Conservation (phyloP, 805 yeast species). For the Kazachstania martiniae region DNA sequence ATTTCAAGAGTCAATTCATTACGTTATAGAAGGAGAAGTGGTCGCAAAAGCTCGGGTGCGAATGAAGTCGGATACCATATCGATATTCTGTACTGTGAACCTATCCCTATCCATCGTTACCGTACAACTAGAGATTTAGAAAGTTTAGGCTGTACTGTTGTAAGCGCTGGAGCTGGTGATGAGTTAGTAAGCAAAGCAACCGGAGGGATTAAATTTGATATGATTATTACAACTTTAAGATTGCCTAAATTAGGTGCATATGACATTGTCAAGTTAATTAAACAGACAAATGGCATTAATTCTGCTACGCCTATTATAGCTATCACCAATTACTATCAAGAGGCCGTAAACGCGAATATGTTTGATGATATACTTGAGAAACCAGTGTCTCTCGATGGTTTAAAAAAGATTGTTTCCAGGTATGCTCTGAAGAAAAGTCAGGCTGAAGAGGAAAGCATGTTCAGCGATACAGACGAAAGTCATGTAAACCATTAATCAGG, state of each 20-base stretch:
- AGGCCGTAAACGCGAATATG: constrained; percentile 41
- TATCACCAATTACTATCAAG: constrained; percentile 58
- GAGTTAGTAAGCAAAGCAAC: constrained; percentile 75
- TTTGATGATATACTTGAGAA: constrained; percentile 69
- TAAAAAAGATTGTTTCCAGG: constrained; percentile 21
- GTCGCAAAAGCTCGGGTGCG: constrained; percentile 17
- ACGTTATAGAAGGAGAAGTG: constrained; percentile 22
- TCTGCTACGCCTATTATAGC: constrained; percentile 69
- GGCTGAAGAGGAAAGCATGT: constrained; percentile 22
- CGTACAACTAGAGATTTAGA: constrained; percentile 54
- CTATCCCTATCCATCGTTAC: constrained; percentile 71
- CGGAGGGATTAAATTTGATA: constrained; percentile 72
- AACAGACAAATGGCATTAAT: constrained; percentile 68
- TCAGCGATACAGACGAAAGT: constrained; percentile 23
- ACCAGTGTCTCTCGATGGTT: constrained; percentile 35
- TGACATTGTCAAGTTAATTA: constrained; percentile 69
- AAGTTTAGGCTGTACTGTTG: constrained; percentile 68
- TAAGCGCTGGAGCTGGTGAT: constrained; percentile 66
- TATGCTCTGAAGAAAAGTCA: constrained; percentile 25
- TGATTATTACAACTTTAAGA: constrained; percentile 66
- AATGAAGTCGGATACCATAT: constrained; percentile 26
- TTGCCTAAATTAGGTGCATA: constrained; percentile 56
- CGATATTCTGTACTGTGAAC: constrained; percentile 76
- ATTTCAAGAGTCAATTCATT: constrained; percentile 21
- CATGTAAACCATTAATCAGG: neutral